A percentile compares a stretch with the other conserved stretches of the same genome.
These are phyloP conservation scores for Pleurotus tuber-regium DNA, from an alignment of 768 basidiomycete species.

Conservation along the genomic window DNA sequence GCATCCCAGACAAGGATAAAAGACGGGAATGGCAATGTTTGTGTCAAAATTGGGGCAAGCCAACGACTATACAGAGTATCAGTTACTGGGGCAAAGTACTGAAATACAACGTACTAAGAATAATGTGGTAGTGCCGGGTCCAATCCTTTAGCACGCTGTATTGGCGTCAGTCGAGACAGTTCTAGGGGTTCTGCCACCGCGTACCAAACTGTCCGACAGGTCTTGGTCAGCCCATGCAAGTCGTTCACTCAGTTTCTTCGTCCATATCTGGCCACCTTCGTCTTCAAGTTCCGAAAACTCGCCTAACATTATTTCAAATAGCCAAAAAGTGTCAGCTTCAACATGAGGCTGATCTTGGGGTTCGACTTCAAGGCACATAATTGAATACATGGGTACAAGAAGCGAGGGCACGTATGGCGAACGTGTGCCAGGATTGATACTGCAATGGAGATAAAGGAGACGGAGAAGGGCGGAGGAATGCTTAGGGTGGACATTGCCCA, in stretches of 20 bases:
- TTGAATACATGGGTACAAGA: conserved; percentile 66
- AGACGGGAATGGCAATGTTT: conserved; percentile 64
- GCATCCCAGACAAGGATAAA: conserved; percentile 70
- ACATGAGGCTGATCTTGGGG: conserved; percentile 59
- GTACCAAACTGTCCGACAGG: conserved; percentile 56
- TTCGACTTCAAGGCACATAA: conserved; percentile 59
- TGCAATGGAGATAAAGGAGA: conserved; percentile 67
- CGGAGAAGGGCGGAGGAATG: conserved; percentile 67
- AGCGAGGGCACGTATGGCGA: conserved; percentile 70
- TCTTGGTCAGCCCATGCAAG: conserved; percentile 64
- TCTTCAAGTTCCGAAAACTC: conserved; percentile 76
- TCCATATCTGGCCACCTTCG: conserved; percentile 60
- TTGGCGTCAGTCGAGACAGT: conserved; percentile 2
- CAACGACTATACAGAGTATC: conserved; percentile 51
- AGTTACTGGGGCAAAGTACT: not conserved
- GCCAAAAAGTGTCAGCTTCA: conserved; percentile 83
- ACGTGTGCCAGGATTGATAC: conserved; percentile 68
- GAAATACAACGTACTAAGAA: conserved; percentile 57
- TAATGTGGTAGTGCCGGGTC: conserved; percentile 76
- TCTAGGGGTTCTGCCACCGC: conserved; percentile 15
- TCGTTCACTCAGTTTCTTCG: conserved; percentile 57
- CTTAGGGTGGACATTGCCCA: conserved; percentile 49
- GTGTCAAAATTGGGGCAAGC: conserved; percentile 69
- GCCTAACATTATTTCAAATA: conserved; percentile 70
- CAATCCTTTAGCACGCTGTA: conserved; percentile 59